These are phyloP conservation scores for Punctularia strigosozonata DNA, from an alignment of 768 basidiomycete species.

Conservation along the genomic window DNA sequence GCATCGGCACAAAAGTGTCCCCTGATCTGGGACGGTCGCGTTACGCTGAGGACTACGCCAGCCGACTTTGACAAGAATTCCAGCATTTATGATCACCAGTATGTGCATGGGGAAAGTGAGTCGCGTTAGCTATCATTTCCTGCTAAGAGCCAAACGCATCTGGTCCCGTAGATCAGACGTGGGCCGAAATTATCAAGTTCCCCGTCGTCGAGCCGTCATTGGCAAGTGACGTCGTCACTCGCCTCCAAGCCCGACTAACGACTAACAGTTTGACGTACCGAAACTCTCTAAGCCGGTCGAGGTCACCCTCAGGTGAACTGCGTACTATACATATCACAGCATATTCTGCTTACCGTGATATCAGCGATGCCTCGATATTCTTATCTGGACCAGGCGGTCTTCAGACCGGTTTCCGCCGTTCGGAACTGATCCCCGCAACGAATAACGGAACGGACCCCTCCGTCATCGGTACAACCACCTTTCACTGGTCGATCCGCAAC, in stretches of 20 bases:
- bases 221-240: conserved; percentile 1
- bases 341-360: conserved; percentile 9
- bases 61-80: conserved; percentile 13
- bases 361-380: conserved; percentile 49
- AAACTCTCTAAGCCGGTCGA: conserved; percentile 8
- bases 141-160: background rate
- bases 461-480: conserved; percentile 27
- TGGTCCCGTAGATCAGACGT: conserved; percentile 9
- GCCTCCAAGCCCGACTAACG: background rate
- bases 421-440: conserved; percentile 43
- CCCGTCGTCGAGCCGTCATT: conserved; percentile 7
- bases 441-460: conserved; percentile 26
- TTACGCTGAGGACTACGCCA: conserved; percentile 3
- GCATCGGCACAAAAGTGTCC: too few species aligned
- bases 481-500: conserved; percentile 36
- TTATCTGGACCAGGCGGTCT: conserved; percentile 34
- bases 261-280: conserved; percentile 9
- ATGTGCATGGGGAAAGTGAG: conserved; percentile 10
- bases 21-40: conserved; percentile 10
- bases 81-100: conserved; percentile 10
- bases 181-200: conserved; percentile 11
- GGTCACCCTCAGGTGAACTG: conserved; percentile 8
- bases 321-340: too few species aligned
- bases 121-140: background rate
- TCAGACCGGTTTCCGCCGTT: conserved; percentile 46